Base-by-base conservation (phyloP, 495 filamentous ascomycete species). In the Aspergillus sparsus region DNA sequence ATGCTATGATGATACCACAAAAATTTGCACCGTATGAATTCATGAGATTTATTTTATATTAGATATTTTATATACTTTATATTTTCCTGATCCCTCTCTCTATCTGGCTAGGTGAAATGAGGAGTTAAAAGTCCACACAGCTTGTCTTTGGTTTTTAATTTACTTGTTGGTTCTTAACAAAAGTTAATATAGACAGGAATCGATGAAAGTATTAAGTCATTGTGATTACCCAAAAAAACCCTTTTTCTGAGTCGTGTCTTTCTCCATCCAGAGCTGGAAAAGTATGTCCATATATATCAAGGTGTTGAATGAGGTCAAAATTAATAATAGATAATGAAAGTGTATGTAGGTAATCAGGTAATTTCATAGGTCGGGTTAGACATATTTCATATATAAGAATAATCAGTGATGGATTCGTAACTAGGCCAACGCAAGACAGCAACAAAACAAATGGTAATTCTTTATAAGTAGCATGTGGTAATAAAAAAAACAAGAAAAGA, bases 1-100 rank as follows among this genome's bases (percentile, higher is more conserved):
- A 70, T 60, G 63, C 70, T 62, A 27, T 27, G 21, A 68, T 64
- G 65, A 67, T 71, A 67, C 66, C 66, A 70, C 64, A 42, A 57
- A 59, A 56, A 53, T 49, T 63, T 61, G 65, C 55, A 52, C 56
- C 59, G 62, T 59, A 70, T 70, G 69, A 72, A 46, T 67, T 62
- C 66, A 71, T 68, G 67, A 71, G 62, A 60, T 47, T 49, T 53
- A 46, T 5, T 27, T 21, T 55, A 18, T 55, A 42, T 55, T 11
- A 5, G 39, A 15, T 42, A 15, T 11, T 41, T 42, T 42, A 15
- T 11, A 15, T 42, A 11, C 15, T 11, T 15, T 42, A 41, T 46
- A 21, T 47, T 8, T 21, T 21, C 44, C n/a, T 42, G 3, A 3
- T 27, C 10, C 1, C 18, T 53, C 18, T 35, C 37, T 37, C 10